phyloP scores from a whole-genome alignment of 1,284 basidiomycete species.

The Sanghuangporus baumii region DNA sequence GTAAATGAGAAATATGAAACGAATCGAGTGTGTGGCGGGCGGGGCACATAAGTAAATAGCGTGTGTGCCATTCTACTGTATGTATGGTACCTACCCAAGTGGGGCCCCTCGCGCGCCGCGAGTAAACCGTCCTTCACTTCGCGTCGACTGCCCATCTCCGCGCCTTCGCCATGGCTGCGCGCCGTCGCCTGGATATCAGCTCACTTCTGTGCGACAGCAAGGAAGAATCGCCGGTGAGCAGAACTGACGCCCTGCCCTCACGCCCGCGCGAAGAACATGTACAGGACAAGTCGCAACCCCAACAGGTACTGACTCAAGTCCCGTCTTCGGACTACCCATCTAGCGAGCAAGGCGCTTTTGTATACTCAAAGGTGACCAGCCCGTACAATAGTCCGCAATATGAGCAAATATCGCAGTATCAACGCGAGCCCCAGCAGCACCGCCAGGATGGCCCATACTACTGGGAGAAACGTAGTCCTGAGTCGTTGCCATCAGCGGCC shows the following conservation, averaged over 20 bases:
- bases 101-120: constrained; percentile 3
- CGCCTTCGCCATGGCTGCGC: constrained; percentile 43
- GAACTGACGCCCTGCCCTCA: constrained; percentile 7
- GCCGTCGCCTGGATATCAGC: constrained; percentile 62
- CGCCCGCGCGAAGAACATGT: background rate
- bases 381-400: constrained; percentile 7
- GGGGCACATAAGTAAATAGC: background rate
- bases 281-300: background rate
- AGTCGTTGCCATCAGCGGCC: constrained; percentile 3
- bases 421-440: background rate
- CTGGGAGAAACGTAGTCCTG: background rate
- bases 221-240: constrained; percentile 12
- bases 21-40: background rate
- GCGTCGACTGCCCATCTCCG: background rate
- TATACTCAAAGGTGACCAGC: background rate
- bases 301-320: constrained; percentile 7
- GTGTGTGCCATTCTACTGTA: background rate
- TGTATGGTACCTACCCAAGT: background rate
- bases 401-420: background rate
- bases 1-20: background rate
- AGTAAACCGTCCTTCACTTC: background rate
- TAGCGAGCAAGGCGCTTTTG: constrained; percentile 3
- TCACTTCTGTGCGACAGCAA: constrained; percentile 60
- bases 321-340: constrained; percentile 1
- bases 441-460: constrained; percentile 4